Percentiles rank a stretch among this genome's conserved stretches.
Evolutionary conservation across 208 protist genomes (phyloP).

Genomic region (Novymonas esmeraldas): DNA sequence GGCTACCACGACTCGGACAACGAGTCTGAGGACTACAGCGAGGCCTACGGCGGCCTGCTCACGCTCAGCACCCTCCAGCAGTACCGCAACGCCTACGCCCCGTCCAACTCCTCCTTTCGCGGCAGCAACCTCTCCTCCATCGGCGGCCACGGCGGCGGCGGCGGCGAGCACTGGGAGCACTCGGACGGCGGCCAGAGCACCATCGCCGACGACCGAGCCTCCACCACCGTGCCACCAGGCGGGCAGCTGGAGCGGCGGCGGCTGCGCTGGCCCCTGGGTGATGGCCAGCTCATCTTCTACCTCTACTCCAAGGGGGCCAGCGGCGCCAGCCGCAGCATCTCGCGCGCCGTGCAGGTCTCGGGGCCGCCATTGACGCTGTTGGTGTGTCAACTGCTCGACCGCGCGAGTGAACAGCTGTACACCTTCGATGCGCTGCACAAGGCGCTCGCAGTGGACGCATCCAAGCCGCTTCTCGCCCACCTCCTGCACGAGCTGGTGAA

Average conservation of each 20-base stretch:
- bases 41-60: constrained; percentile 55
- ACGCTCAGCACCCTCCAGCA: constrained; percentile 30
- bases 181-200: constrained; percentile 30
- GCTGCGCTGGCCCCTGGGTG: constrained; percentile 40
- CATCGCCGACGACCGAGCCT: constrained; percentile 14
- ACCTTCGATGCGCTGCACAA: constrained; percentile 54
- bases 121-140: constrained; percentile 35
- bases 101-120: constrained; percentile 25
- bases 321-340: neutral
- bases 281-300: constrained; percentile 43
- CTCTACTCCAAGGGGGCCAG: constrained; percentile 26
- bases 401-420: constrained; percentile 14
- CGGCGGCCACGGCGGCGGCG: constrained; percentile 6
- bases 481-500: constrained; percentile 60
- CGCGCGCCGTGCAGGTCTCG: constrained; percentile 30
- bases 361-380: constrained; percentile 58
- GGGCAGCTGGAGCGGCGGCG: constrained; percentile 28
- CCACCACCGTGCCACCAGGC: constrained; percentile 16
- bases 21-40: constrained; percentile 45
- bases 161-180: constrained; percentile 14
- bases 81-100: constrained; percentile 12
- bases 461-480: constrained; percentile 51
- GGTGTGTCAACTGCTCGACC: constrained; percentile 59
- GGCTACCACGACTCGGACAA: constrained; percentile 55
- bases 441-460: constrained; percentile 41